phyloP scores from a whole-genome alignment of 306 rosid genomes.

The Macrotyloma uniflorum region DNA sequence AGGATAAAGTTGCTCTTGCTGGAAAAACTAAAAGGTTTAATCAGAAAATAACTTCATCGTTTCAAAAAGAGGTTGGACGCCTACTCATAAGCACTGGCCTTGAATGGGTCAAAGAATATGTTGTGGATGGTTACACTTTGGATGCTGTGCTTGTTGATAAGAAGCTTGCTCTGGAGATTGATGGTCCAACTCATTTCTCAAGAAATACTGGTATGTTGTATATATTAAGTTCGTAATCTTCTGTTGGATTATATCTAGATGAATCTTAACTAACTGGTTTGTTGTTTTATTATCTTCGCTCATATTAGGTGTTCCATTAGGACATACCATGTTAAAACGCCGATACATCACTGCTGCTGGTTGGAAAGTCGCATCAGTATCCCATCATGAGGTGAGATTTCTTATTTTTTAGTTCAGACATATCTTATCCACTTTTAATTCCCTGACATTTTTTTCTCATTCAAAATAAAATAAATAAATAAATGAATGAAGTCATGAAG shows the following conservation, averaged over 20 bases:
- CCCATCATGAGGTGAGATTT: conserved; percentile 73
- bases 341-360: conserved; percentile 81
- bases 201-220: conserved; percentile 73
- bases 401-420: not conserved
- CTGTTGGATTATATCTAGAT: conserved; percentile 9
- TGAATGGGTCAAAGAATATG: conserved; percentile 79
- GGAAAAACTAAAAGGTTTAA: conserved; percentile 81
- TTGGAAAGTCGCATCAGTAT: conserved; percentile 77
- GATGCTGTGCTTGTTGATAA: conserved; percentile 80
- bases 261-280: conserved; percentile 19
- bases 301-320: conserved; percentile 73
- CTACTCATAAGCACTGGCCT: conserved; percentile 85
- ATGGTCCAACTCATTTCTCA: conserved; percentile 98
- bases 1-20: conserved; percentile 64
- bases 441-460: not conserved
- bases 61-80: conserved; percentile 89
- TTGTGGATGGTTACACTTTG: conserved; percentile 72
- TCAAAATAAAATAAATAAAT: not conserved
- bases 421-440: not conserved
- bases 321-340: conserved; percentile 82
- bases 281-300: conserved; percentile 22
- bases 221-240: conserved; percentile 6
- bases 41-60: conserved; percentile 69
- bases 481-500: not conserved
- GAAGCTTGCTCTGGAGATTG: conserved; percentile 91